Percentiles rank a stretch among this genome's conserved stretches.
phyloP scores from a whole-genome alignment of 73 alveolate species.

The Paramecium octaurelia region DNA sequence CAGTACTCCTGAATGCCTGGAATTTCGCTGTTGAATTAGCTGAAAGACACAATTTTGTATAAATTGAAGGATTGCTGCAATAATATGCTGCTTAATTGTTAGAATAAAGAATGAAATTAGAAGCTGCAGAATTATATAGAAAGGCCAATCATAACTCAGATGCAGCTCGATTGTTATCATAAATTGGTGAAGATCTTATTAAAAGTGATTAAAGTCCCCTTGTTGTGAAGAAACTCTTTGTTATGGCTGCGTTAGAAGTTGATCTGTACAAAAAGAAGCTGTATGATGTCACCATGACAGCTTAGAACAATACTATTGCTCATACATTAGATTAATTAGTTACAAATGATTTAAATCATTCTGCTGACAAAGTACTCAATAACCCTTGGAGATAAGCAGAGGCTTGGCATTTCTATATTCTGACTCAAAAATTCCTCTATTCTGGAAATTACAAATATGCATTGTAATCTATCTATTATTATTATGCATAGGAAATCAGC shows the following conservation, averaged over 20 bases:
- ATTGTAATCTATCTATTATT: slow-evolving; percentile 41
- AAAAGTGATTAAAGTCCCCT: slow-evolving; percentile 93
- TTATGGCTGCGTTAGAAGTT: slow-evolving; percentile 94
- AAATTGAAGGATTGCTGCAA: slow-evolving; percentile 96
- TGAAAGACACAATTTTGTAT: slow-evolving; percentile 97
- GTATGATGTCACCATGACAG: slow-evolving; percentile 96
- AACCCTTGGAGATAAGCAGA: slow-evolving; percentile 99
- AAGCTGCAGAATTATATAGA: slow-evolving; percentile 97
- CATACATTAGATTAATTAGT: slow-evolving; percentile 64
- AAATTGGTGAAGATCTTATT: slow-evolving; percentile 92
- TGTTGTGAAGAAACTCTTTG: slow-evolving; percentile 91
- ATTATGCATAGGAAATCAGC: slow-evolving; percentile 78
- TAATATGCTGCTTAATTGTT: slow-evolving; percentile 96
- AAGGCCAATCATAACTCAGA: slow-evolving; percentile 99
- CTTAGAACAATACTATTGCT: slow-evolving; percentile 89
- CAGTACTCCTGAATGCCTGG: slow-evolving; percentile 95
- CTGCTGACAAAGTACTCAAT: slow-evolving; percentile 92
- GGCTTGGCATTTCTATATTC: slow-evolving; percentile 98
- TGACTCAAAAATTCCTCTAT: slow-evolving; percentile 95
- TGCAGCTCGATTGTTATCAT: slow-evolving; percentile 93
- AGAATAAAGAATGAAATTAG: slow-evolving; percentile 97
- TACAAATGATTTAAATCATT: slow-evolving; percentile 42
- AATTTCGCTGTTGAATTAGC: slow-evolving; percentile 99
- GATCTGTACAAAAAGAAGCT: slow-evolving; percentile 93
- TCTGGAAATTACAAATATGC: slow-evolving; percentile 94